A percentile compares a stretch with the other conserved stretches of the same genome.
These are phyloP conservation scores for Magnolia changhungtana DNA, from an alignment of 164 flowering plant genomes.

Conservation along the genomic window DNA sequence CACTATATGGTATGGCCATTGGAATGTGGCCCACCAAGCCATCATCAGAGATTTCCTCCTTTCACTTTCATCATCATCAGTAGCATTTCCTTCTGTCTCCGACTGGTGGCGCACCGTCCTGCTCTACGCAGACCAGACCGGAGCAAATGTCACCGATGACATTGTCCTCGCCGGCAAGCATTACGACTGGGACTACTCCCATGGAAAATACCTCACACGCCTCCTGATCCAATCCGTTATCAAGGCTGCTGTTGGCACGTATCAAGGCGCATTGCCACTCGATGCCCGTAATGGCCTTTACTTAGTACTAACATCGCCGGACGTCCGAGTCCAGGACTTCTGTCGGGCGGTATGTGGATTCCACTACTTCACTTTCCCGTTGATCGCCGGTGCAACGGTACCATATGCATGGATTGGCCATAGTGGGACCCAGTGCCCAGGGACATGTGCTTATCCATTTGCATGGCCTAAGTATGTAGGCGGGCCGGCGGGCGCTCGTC, in stretches of 20 bases:
- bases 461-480: slow-evolving; percentile 38
- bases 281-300: slow-evolving; percentile 47
- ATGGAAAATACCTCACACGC: slow-evolving; percentile 46
- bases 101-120: slow-evolving; percentile 66
- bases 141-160: slow-evolving; percentile 44
- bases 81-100: slow-evolving; percentile 42
- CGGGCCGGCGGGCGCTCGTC: slow-evolving; percentile 21
- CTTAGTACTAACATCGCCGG: slow-evolving; percentile 52
- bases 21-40: slow-evolving; percentile 47
- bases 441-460: slow-evolving; percentile 63
- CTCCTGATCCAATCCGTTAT: slow-evolving; percentile 48
- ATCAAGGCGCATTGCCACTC: slow-evolving; percentile 32
- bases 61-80: slow-evolving; percentile 33
- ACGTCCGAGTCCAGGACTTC: slow-evolving; percentile 58
- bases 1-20: slow-evolving; percentile 69
- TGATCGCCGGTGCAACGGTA: slow-evolving; percentile 44
- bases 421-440: slow-evolving; percentile 60
- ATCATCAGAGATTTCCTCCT: slow-evolving; percentile 54
- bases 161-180: slow-evolving; percentile 41
- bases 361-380: slow-evolving; percentile 65
- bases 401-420: slow-evolving; percentile 77
- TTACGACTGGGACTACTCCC: slow-evolving; percentile 45
- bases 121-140: slow-evolving; percentile 71
- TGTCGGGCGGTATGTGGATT: slow-evolving; percentile 68
- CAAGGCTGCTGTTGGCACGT: slow-evolving; percentile 27